These are phyloP conservation scores for Dunaliella primolecta DNA, from an alignment of 139 green algal species.

Conservation along the genomic window DNA sequence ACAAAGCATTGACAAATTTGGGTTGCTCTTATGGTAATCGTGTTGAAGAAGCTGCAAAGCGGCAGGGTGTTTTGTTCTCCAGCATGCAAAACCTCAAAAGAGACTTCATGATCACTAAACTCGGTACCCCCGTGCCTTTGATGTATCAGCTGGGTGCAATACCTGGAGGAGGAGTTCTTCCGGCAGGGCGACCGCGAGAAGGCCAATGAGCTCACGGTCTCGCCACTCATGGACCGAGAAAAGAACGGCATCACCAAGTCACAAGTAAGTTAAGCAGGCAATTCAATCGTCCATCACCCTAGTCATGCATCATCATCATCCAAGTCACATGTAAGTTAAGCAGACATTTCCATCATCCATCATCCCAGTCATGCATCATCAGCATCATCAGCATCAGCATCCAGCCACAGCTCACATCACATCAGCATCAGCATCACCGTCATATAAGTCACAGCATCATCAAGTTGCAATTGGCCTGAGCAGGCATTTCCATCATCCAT, in stretches of 20 bases:
- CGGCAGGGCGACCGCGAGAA: conserved; percentile 57
- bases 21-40: no score
- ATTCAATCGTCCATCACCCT: neutral
- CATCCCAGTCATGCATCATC: neutral
- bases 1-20: no score
- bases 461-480: no score
- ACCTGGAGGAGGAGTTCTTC: conserved; percentile 69
- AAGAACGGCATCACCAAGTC: conserved; percentile 59
- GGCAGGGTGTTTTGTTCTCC: no score
- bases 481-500: no score
- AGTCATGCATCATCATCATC: neutral
- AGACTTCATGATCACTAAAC: no score
- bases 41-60: no score
- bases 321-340: neutral
- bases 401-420: neutral
- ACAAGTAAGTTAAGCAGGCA: conserved; percentile 29
- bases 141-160: conserved; percentile 45
- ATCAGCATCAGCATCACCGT: no score
- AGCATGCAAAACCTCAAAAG: no score
- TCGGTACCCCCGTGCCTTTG: no score
- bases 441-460: no score
- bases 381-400: neutral
- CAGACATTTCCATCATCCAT: neutral
- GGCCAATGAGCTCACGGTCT: conserved; percentile 37
- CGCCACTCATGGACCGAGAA: conserved; percentile 58